Percentiles rank a stretch among this genome's conserved stretches.
These are phyloP conservation scores for Blastobotrys malaysiensis DNA, from an alignment of 1,139 yeast species.

Conservation along the genomic window DNA sequence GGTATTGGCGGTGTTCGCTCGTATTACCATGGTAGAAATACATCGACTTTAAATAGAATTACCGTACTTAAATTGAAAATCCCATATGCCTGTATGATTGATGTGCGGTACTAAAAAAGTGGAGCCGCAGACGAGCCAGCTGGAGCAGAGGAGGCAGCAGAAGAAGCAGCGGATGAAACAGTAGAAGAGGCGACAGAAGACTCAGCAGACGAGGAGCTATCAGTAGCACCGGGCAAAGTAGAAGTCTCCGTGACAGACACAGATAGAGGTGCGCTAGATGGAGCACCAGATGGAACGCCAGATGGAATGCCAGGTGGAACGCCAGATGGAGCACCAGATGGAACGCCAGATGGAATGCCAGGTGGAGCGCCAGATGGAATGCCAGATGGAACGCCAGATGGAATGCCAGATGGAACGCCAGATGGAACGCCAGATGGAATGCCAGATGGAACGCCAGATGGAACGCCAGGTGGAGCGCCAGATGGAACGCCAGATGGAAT, in stretches of 20 bases:
- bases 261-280: too few relatives aligned
- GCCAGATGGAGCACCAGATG: neutral
- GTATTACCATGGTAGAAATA: neutral
- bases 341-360: neutral
- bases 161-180: neutral
- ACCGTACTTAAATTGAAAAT: neutral
- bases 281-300: neutral
- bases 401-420: neutral
- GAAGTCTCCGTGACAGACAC: too few relatives aligned
- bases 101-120: too few relatives aligned
- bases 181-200: neutral
- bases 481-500: neutral
- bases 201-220: neutral
- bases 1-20: too few relatives aligned
- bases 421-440: neutral
- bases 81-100: neutral
- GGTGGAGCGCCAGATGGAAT: neutral
- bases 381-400: neutral
- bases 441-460: neutral
- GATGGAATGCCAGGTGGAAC: neutral
- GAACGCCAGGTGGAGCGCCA: neutral
- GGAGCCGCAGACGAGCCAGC: neutral
- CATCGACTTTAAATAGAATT: neutral
- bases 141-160: neutral
- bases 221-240: too few relatives aligned